These are phyloP conservation scores for Trametes cubensis DNA, from an alignment of 768 basidiomycete genomes.

Conservation along the genomic window DNA sequence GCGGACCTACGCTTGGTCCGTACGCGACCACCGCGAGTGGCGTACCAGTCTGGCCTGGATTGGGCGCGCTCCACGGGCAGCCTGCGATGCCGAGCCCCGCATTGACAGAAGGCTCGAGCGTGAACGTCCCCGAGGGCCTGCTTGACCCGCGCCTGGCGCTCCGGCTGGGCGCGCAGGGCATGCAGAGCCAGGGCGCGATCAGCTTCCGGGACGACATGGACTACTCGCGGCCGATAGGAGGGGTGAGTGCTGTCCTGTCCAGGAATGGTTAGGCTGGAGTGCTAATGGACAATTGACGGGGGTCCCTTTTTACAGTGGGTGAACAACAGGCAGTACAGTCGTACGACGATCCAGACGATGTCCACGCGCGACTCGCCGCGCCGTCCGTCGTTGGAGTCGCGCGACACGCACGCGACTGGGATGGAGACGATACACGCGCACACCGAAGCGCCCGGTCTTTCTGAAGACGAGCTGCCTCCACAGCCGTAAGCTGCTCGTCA, in stretches of 20 bases:
- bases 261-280: not conserved
- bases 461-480: not conserved
- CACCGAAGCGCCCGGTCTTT: not conserved
- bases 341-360: constrained; percentile 27
- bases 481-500: not conserved
- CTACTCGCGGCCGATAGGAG: constrained; percentile 34
- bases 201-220: constrained; percentile 35
- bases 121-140: constrained; percentile 29
- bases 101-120: constrained; percentile 28
- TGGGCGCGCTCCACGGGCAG: constrained; percentile 9
- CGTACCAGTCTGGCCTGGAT: constrained; percentile 24
- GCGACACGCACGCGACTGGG: constrained; percentile 6
- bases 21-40: constrained; percentile 1
- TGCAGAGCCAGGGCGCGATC: constrained; percentile 32
- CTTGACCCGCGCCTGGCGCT: constrained; percentile 27
- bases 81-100: constrained; percentile 30
- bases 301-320: constrained; percentile 18
- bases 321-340: constrained; percentile 28
- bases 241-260: constrained; percentile 24
- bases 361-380: constrained; percentile 12
- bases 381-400: constrained; percentile 13
- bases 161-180: constrained; percentile 19
- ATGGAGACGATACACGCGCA: constrained; percentile 1
- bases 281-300: constrained; percentile 1
- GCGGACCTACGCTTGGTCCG: not conserved